Evolutionary conservation across 2,329 filamentous ascomycete species (phyloP), one percentile per base, ranked within the genome.

Genomic region (Aspergillus sp.): DNA sequence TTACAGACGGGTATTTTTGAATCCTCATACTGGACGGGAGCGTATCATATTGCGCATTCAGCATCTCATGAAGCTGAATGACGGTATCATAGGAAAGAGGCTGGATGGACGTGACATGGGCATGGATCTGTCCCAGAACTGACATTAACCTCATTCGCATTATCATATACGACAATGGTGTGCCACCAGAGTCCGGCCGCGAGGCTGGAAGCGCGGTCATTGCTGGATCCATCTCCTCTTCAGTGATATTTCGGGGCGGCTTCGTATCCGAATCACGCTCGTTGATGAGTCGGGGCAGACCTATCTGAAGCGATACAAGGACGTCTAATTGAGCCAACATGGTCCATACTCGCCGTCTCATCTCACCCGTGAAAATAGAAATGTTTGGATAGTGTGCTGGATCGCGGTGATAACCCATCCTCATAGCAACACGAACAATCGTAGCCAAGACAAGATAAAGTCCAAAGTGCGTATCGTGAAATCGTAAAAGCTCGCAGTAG

Each of bases 321-420:
- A 71, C 50, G 48, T 73, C 71, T 4, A 70, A 44, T 7, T 66
- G 62, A 38, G 65, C 50, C 29, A 72, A 48, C 5, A 64, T 46
- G 41, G 57, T 51, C 62, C 64, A 70, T 5, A 60, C 43, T 7
- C 67, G 54, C 27, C 67, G 54, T 1, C 65, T 60, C 60, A 69
- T 67, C 45, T 70, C 67, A 2, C 56, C 62, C 29, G 63, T 55
- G 42, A 67, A 66, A 1, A 59, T 54, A 2, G 62, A 56, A 7
- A 72, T 63, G 7, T 64, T 60, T 1, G 55, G 44, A 44, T 67
- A 65, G 9, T 62, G 58, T 2, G 59, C 57, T 4, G 67, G 62
- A 28, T 73, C 69, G n/a, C 69, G 62, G 44, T 72, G 71, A 46
- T 70, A 69, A 2, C 70, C 70, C 66, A 70, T 68, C 2, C 64